Percentiles rank a stretch among this genome's conserved stretches.
Evolutionary conservation across 805 yeast genomes (phyloP).

Genomic region (Nakazawaea anatomiae): DNA sequence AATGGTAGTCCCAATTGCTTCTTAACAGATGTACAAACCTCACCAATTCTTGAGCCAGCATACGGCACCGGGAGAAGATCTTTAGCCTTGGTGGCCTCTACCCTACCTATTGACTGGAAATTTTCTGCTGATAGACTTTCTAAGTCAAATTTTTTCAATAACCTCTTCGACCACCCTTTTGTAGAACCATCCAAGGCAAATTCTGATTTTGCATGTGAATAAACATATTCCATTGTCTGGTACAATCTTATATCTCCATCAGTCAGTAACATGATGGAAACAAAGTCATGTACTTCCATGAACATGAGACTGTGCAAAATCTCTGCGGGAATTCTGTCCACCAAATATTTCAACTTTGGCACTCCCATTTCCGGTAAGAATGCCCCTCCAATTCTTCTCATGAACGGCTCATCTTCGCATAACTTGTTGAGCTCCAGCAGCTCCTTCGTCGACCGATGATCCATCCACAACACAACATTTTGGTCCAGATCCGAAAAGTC

Average conservation of each 20-base stretch:
- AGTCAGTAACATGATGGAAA: constrained; percentile 23
- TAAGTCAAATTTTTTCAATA: constrained; percentile 21
- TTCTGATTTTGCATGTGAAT: constrained; percentile 10
- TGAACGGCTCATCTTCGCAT: constrained; percentile 17
- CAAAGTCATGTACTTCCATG: constrained; percentile 47
- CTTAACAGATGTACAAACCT: constrained; percentile 3
- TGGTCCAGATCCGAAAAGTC: constrained; percentile 18
- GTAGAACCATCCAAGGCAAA: constrained; percentile 53
- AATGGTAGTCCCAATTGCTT: constrained; percentile 1
- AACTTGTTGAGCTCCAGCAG: constrained; percentile 22
- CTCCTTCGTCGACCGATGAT: constrained; percentile 34
- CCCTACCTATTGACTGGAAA: constrained; percentile 24
- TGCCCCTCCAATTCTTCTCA: constrained; percentile 32
- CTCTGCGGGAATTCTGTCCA: constrained; percentile 18
- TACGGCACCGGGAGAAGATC: constrained; percentile 19
- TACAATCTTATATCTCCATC: constrained; percentile 14
- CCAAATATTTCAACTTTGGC: constrained; percentile 41
- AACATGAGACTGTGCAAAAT: constrained; percentile 26
- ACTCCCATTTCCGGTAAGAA: constrained; percentile 55
- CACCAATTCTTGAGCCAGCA: constrained; percentile 26
- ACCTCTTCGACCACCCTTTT: constrained; percentile 41
- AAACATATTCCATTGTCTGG: background rate
- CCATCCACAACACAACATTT: constrained; percentile 59
- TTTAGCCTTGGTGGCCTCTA: constrained; percentile 14
- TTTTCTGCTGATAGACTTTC: constrained; percentile 7